Evolutionary conservation across 768 basidiomycete genomes (phyloP).

Genomic region (Pulveroboletus sp.): DNA sequence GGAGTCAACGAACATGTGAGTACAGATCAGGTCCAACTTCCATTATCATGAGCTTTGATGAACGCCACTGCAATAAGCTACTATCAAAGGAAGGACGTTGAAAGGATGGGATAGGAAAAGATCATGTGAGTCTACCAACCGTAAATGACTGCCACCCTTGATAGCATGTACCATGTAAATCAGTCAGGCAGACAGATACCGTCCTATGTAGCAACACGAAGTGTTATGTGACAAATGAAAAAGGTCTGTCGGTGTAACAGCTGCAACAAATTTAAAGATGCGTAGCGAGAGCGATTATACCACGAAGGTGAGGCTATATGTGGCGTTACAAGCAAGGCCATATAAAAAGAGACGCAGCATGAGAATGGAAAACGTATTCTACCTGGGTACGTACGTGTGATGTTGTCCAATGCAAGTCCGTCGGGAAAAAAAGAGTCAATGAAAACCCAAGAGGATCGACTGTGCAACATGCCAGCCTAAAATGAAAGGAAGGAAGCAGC

Average conservation of each 20-base stretch:
- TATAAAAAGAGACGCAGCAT: conserved; percentile 22
- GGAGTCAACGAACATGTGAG: too few species aligned
- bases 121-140: not conserved
- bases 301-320: conserved; percentile 12
- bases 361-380: conserved; percentile 20
- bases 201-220: not conserved
- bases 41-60: too few species aligned
- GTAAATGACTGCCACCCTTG: conserved; percentile 3
- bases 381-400: conserved; percentile 27
- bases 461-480: not conserved
- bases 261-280: conserved; percentile 1
- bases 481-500: conserved; percentile 1
- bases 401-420: conserved; percentile 32
- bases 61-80: too few species aligned
- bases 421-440: conserved; percentile 25
- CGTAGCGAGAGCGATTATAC: conserved; percentile 22
- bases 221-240: conserved; percentile 3
- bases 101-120: conserved; percentile 1
- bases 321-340: conserved; percentile 12
- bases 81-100: not conserved
- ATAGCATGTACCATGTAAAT: conserved; percentile 3
- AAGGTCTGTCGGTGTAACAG: conserved; percentile 7
- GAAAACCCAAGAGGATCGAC: conserved; percentile 11
- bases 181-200: conserved; percentile 1
- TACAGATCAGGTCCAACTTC: too few species aligned